phyloP scores from a whole-genome alignment of 495 filamentous ascomycete species.

The Lasiosphaeria ovina region DNA sequence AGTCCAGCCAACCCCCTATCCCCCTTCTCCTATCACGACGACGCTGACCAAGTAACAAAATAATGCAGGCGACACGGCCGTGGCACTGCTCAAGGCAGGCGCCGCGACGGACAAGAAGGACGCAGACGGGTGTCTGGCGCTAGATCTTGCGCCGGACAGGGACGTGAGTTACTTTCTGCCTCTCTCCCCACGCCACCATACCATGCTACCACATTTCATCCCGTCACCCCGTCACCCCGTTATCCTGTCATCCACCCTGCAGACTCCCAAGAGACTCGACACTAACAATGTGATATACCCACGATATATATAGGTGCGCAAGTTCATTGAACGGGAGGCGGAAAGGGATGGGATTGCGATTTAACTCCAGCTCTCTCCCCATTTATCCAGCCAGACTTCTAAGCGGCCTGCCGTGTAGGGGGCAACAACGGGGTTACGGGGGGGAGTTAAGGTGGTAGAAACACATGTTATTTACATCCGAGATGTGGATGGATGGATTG shows the following conservation, averaged over 20 bases:
- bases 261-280: not conserved
- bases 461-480: too few species aligned
- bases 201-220: not conserved
- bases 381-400: not conserved
- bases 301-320: conserved; percentile 52
- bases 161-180: conserved; percentile 32
- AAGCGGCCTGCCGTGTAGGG: too few species aligned
- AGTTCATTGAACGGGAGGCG: conserved; percentile 75
- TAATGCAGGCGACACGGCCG: conserved; percentile 66
- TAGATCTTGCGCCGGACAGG: conserved; percentile 81
- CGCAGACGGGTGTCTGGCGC: conserved; percentile 64
- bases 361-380: conserved; percentile 12
- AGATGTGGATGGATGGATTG: too few species aligned
- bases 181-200: not conserved
- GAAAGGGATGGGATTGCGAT: conserved; percentile 84
- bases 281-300: too few species aligned
- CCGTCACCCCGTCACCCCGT: not conserved
- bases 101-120: conserved; percentile 81
- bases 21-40: not conserved
- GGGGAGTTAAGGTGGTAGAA: too few species aligned
- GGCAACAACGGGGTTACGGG: too few species aligned
- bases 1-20: conserved; percentile 4
- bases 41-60: not conserved
- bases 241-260: not conserved
- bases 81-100: conserved; percentile 77